Conservation (phyloP, 352 stramenopile genomes). For the Globisporangium splendens region DNA sequence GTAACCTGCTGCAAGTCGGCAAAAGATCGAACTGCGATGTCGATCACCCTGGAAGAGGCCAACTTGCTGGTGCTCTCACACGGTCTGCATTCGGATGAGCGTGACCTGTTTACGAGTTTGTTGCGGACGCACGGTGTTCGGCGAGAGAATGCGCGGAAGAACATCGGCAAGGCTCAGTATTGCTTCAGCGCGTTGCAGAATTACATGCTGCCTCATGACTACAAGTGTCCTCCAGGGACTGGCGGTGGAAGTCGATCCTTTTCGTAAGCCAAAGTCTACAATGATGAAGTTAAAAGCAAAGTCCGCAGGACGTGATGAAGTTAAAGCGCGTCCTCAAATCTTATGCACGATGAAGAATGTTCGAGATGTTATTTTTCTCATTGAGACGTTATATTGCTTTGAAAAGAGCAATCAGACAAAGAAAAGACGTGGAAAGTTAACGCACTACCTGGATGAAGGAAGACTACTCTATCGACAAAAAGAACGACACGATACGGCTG, state of each 20-base stretch:
- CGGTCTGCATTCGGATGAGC: slow-evolving; percentile 44
- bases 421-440: slow-evolving; percentile 1
- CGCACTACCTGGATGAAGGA: slow-evolving; percentile 1
- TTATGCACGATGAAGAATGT: slow-evolving; percentile 8
- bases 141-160: slow-evolving; percentile 84
- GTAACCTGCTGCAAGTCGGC: slow-evolving; percentile 97
- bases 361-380: slow-evolving; percentile 3
- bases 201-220: slow-evolving; percentile 75
- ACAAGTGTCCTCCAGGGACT: slow-evolving; percentile 79
- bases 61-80: slow-evolving; percentile 61
- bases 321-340: not conserved
- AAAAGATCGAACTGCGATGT: slow-evolving; percentile 98
- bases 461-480: slow-evolving; percentile 15
- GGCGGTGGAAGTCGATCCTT: slow-evolving; percentile 60
- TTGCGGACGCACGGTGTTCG: slow-evolving; percentile 74
- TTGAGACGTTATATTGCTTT: slow-evolving; percentile 6
- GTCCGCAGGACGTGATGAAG: not conserved
- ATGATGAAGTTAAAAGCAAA: not conserved
- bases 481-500: slow-evolving; percentile 6
- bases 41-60: slow-evolving; percentile 92
- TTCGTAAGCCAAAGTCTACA: slow-evolving; percentile 28
- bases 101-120: slow-evolving; percentile 57
- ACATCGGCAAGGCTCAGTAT: slow-evolving; percentile 84
- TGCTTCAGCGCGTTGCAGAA: slow-evolving; percentile 82
- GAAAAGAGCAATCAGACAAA: not conserved